Percentiles rank a stretch among this genome's conserved stretches.
Conservation (phyloP, 2,329 filamentous ascomycete species). For the Neophaeococcomyces aloes region DNA sequence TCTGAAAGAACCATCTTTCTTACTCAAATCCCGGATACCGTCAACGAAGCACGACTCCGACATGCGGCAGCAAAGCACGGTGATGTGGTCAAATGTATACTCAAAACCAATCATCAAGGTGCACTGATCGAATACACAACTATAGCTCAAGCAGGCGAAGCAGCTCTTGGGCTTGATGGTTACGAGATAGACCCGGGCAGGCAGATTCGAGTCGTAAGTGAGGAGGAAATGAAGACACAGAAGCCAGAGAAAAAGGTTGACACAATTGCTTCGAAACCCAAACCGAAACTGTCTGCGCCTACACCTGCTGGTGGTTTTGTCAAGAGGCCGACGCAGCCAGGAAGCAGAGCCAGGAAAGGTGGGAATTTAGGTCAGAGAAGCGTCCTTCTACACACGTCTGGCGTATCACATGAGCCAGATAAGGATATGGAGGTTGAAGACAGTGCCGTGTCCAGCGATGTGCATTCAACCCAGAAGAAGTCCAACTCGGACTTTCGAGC, state of each 20-base stretch:
- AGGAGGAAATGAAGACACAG: constrained; percentile 40
- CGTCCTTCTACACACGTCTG: not conserved
- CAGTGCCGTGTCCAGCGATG: not conserved
- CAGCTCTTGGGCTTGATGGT: constrained; percentile 36
- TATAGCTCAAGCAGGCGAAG: constrained; percentile 57
- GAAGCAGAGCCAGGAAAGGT: constrained; percentile 4
- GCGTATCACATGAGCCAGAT: not conserved
- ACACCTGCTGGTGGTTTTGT: constrained; percentile 29
- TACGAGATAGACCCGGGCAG: constrained; percentile 36
- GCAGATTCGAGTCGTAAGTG: constrained; percentile 39
- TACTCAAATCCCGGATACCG: constrained; percentile 79
- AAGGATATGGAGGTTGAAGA: not conserved
- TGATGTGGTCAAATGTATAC: constrained; percentile 60
- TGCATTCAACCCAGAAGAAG: not conserved
- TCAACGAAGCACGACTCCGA: constrained; percentile 76
- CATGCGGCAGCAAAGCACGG: constrained; percentile 62
- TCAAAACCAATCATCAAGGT: constrained; percentile 72
- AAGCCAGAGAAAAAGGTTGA: constrained; percentile 33
- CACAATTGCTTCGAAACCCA: constrained; percentile 32
- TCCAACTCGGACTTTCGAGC: constrained; percentile 7
- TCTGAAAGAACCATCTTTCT: constrained; percentile 66
- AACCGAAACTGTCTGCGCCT: constrained; percentile 24
- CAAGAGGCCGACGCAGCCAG: constrained; percentile 7
- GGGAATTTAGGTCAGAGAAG: constrained; percentile 5
- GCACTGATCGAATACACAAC: constrained; percentile 76